These are phyloP conservation scores for Sarocladium strictum DNA, from an alignment of 2,329 filamentous ascomycete species.

Conservation along the genomic window DNA sequence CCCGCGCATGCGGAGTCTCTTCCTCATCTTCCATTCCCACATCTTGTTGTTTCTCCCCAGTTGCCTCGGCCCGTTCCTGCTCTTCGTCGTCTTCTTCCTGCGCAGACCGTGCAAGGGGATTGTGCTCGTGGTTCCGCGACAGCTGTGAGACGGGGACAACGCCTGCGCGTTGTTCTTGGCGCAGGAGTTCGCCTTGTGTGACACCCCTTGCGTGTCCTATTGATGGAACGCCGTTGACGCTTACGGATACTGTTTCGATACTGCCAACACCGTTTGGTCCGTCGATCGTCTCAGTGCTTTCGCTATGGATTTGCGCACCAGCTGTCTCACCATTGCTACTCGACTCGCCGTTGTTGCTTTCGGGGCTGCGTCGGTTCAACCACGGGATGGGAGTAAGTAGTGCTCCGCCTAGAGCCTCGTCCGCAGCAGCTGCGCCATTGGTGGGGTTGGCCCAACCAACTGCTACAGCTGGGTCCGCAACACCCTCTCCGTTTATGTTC, in stretches of 20 bases:
- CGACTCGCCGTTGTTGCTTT: conserved; percentile 19
- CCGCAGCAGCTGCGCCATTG: conserved; percentile 57
- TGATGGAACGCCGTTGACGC: conserved; percentile 62
- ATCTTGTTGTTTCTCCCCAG: conserved; percentile 20
- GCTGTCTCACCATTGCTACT: conserved; percentile 8
- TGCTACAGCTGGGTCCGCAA: conserved; percentile 26
- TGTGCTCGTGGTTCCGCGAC: conserved; percentile 34
- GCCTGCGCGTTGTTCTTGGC: conserved; percentile 81
- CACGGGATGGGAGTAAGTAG: conserved; percentile 91
- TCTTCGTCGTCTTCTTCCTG: conserved; percentile 9
- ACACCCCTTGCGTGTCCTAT: conserved; percentile 49
- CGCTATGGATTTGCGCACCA: conserved; percentile 51
- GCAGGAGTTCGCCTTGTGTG: conserved; percentile 76
- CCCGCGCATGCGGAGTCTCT: conserved; percentile 73
- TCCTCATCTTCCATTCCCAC: conserved; percentile 39
- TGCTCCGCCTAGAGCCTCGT: conserved; percentile 85
- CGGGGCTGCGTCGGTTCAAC: conserved; percentile 47
- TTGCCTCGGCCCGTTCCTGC: conserved; percentile 14
- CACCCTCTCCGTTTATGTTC: conserved; percentile 56
- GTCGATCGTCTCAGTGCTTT: conserved; percentile 74
- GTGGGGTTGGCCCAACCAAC: conserved; percentile 44
- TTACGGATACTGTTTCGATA: conserved; percentile 75
- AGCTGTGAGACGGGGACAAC: conserved; percentile 66
- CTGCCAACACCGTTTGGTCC: conserved; percentile 73
- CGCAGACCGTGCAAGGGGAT: conserved; percentile 15